These are phyloP conservation scores for Lipomyces lipofer DNA, from an alignment of 805 yeast species.

Conservation along the genomic window DNA sequence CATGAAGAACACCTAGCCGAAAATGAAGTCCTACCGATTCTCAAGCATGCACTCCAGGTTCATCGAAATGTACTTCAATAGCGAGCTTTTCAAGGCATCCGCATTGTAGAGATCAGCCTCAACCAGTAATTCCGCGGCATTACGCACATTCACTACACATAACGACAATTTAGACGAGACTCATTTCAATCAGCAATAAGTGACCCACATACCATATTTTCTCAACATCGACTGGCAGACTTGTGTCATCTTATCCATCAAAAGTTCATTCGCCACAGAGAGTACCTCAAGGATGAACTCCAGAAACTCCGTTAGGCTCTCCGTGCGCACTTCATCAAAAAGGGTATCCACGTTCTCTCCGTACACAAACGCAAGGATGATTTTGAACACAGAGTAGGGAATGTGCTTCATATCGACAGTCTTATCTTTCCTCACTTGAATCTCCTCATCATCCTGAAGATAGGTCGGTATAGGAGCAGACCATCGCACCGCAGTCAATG, in stretches of 20 bases:
- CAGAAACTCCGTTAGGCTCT: slow-evolving; percentile 47
- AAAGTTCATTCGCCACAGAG: slow-evolving; percentile 61
- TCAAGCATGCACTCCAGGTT: slow-evolving; percentile 64
- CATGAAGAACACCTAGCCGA: background rate
- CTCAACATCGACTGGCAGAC: slow-evolving; percentile 53
- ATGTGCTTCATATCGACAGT: slow-evolving; percentile 48
- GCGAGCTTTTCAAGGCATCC: slow-evolving; percentile 54
- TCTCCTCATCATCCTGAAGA: slow-evolving; percentile 2
- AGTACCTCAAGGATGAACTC: slow-evolving; percentile 58
- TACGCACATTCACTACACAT: slow-evolving; percentile 49
- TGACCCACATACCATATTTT: slow-evolving; percentile 57
- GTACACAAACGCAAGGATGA: slow-evolving; percentile 56
- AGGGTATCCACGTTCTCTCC: slow-evolving; percentile 47
- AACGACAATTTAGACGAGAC: no score
- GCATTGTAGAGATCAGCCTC: slow-evolving; percentile 58
- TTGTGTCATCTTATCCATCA: slow-evolving; percentile 59
- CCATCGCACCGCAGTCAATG: slow-evolving; percentile 41
- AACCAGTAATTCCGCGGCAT: slow-evolving; percentile 56
- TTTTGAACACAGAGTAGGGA: slow-evolving; percentile 45
- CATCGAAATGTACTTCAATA: slow-evolving; percentile 67
- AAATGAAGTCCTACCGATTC: slow-evolving; percentile 41
- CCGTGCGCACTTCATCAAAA: slow-evolving; percentile 42
- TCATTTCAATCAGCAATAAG: no score
- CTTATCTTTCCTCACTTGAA: background rate
- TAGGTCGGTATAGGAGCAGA: slow-evolving; percentile 13